phyloP scores from a whole-genome alignment of 805 yeast genomes.

The Hanseniaspora guilliermondii region DNA sequence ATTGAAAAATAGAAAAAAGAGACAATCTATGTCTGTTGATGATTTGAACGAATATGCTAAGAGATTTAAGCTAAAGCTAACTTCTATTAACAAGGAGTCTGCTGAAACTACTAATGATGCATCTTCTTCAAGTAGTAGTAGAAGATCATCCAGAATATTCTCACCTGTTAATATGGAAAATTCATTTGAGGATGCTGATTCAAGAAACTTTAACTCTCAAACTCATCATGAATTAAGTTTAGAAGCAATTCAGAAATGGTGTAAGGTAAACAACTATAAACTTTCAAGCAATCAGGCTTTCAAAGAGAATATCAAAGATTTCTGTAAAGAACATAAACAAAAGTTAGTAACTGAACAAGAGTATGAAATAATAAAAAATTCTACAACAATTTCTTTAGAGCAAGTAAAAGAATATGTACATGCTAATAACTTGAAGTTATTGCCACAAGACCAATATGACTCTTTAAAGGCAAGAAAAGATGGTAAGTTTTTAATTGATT shows the following conservation, averaged over 20 bases:
- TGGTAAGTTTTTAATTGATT: constrained; percentile 6
- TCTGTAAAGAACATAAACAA: background rate
- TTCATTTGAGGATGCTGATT: background rate
- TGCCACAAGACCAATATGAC: constrained; percentile 6
- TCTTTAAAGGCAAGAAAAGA: background rate
- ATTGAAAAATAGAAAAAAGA: constrained; percentile 22
- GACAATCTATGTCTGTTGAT: constrained; percentile 23
- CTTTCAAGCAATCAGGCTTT: background rate
- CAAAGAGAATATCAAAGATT: background rate
- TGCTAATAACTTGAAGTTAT: constrained; percentile 6
- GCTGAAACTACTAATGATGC: background rate
- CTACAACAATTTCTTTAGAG: constrained; percentile 3
- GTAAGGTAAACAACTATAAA: background rate
- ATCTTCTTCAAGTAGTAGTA: background rate
- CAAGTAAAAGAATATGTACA: constrained; percentile 12
- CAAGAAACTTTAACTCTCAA: background rate
- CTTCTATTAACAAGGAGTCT: constrained; percentile 18
- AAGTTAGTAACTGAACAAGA: background rate
- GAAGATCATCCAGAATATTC: background rate
- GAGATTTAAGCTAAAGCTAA: constrained; percentile 27
- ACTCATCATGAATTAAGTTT: background rate
- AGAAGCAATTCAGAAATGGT: background rate
- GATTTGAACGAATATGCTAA: constrained; percentile 28
- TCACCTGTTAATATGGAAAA: background rate
- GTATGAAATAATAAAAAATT: background rate